Conservation (phyloP, 2,329 filamentous ascomycete species). For the Ceratocystis colombiana region DNA sequence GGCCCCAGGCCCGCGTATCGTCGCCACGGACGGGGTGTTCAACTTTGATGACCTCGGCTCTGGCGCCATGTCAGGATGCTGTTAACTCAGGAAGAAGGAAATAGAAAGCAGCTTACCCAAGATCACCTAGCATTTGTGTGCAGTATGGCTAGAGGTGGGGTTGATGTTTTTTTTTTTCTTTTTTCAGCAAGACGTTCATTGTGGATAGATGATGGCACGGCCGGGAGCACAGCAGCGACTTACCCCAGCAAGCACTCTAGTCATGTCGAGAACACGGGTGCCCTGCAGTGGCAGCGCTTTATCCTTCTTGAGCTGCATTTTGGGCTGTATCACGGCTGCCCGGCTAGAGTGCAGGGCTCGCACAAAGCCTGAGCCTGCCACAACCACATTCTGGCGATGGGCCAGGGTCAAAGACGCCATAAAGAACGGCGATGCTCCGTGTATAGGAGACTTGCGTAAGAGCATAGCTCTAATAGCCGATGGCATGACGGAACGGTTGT, state of each 20-base stretch:
- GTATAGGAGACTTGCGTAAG: background rate
- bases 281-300: slow-evolving; percentile 61
- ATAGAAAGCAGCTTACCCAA: slow-evolving; percentile 59
- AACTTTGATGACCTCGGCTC: slow-evolving; percentile 93
- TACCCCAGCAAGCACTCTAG: slow-evolving; percentile 86
- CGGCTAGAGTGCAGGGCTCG: background rate
- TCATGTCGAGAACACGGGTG: slow-evolving; percentile 90
- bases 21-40: slow-evolving; percentile 88
- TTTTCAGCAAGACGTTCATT: slow-evolving; percentile 15
- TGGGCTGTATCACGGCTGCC: background rate
- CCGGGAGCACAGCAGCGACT: slow-evolving; percentile 32
- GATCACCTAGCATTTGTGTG: slow-evolving; percentile 89
- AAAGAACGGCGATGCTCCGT: background rate
- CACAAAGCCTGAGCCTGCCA: background rate
- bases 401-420: background rate
- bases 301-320: slow-evolving; percentile 3
- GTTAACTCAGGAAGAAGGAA: background rate
- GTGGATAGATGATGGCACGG: slow-evolving; percentile 22
- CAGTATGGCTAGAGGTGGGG: slow-evolving; percentile 70
- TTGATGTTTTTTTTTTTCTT: background rate
- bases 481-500: background rate
- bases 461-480: background rate
- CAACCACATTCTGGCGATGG: background rate
- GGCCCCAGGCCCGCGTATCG: slow-evolving; percentile 93
- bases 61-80: slow-evolving; percentile 32